Evolutionary conservation across 2,329 filamentous ascomycete genomes (phyloP).

Genomic region (Fusarium lyarnte): DNA sequence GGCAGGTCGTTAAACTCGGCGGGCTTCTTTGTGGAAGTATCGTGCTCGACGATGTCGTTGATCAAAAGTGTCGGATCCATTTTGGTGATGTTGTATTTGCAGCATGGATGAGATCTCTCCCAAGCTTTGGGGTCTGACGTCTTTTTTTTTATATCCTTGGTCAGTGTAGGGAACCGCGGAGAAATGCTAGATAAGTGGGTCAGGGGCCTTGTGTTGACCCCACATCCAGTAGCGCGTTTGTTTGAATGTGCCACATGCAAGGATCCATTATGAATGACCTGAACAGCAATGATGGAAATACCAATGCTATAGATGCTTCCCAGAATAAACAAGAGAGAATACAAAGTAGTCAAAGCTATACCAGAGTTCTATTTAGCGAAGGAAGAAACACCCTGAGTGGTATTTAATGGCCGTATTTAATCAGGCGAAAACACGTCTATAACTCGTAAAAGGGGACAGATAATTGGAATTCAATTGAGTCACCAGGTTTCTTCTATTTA

Average conservation of each 20-base stretch:
- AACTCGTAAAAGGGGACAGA: background rate
- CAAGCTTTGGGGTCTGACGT: constrained; percentile 29
- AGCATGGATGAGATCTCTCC: background rate
- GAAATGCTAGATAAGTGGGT: constrained; percentile 33
- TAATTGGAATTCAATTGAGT: background rate
- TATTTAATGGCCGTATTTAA: background rate
- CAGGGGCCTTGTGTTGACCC: constrained; percentile 16
- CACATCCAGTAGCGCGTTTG: constrained; percentile 25
- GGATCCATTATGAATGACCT: background rate
- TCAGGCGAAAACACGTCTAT: background rate
- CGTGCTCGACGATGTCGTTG: constrained; percentile 82
- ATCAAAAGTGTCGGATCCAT: constrained; percentile 66
- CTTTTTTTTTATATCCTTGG: constrained; percentile 16
- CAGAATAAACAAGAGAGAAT: background rate
- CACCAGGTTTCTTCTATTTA: background rate
- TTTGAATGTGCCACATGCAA: constrained; percentile 22
- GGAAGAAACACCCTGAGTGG: background rate
- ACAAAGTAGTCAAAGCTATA: background rate
- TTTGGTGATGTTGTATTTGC: constrained; percentile 6
- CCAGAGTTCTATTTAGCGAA: no score
- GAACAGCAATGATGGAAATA: background rate
- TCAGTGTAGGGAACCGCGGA: constrained; percentile 30
- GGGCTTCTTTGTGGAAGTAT: constrained; percentile 66
- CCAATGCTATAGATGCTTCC: background rate
- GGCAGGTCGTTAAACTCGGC: constrained; percentile 64